Evolutionary conservation across 371 early-diverging fungal species (phyloP).

Genomic region (Thermomucor indicae-seudaticae): DNA sequence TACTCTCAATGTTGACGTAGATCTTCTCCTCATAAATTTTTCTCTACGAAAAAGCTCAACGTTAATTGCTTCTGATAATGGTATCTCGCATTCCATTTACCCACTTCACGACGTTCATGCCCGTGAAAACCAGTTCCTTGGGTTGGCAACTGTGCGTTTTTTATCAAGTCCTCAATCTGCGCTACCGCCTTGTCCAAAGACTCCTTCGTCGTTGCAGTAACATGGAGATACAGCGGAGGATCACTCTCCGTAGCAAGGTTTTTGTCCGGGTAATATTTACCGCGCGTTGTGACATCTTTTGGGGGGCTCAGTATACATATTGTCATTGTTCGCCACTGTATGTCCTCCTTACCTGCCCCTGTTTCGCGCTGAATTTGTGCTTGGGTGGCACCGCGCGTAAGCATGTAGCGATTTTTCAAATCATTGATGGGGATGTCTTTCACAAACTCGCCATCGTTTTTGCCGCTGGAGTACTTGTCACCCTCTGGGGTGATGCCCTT

Average conservation of each 20-base stretch:
- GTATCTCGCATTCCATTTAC: background rate
- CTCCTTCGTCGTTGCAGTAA: slow-evolving; percentile 66
- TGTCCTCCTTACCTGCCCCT: slow-evolving; percentile 56
- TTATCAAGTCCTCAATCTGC: slow-evolving; percentile 72
- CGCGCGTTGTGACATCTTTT: slow-evolving; percentile 76
- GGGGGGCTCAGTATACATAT: no score
- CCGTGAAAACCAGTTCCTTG: slow-evolving; percentile 16
- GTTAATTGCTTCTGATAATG: background rate
- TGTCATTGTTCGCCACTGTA: no score
- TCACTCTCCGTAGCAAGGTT: slow-evolving; percentile 66
- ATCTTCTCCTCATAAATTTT: slow-evolving; percentile 63
- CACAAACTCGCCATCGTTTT: slow-evolving; percentile 40
- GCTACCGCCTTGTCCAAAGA: slow-evolving; percentile 66
- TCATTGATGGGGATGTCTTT: slow-evolving; percentile 78
- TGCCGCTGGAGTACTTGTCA: slow-evolving; percentile 7
- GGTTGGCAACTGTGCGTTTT: slow-evolving; percentile 28
- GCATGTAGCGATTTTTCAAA: slow-evolving; percentile 70
- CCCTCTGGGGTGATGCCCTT: slow-evolving; percentile 37
- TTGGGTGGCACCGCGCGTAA: slow-evolving; percentile 79
- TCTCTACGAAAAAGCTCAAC: slow-evolving; percentile 16
- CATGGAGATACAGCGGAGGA: slow-evolving; percentile 77
- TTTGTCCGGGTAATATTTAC: slow-evolving; percentile 77
- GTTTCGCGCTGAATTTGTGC: slow-evolving; percentile 69
- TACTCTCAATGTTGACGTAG: slow-evolving; percentile 66
- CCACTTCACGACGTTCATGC: slow-evolving; percentile 3